These are phyloP conservation scores for Teunomyces aglyptinius DNA, from an alignment of 805 yeast species.

Conservation along the genomic window DNA sequence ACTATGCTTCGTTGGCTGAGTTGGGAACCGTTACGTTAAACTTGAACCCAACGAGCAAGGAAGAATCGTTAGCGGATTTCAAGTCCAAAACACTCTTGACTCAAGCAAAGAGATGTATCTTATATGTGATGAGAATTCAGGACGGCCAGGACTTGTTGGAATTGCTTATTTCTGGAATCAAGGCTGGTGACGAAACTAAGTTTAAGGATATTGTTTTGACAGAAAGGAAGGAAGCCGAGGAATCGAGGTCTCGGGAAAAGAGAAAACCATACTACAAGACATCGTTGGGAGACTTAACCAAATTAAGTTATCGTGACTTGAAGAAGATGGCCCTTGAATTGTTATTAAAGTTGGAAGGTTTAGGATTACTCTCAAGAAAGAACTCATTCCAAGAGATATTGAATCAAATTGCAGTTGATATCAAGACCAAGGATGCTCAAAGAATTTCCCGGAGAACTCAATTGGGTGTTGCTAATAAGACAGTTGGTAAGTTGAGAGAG, in stretches of 20 bases:
- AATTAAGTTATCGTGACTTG: slow-evolving; percentile 64
- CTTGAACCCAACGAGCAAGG: slow-evolving; percentile 51
- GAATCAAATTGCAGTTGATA: slow-evolving; percentile 82
- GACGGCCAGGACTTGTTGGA: slow-evolving; percentile 66
- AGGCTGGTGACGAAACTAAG: slow-evolving; percentile 63
- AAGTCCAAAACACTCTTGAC: slow-evolving; percentile 59
- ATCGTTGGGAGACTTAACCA: slow-evolving; percentile 49
- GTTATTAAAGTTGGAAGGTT: slow-evolving; percentile 69
- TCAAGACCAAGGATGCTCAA: slow-evolving; percentile 49
- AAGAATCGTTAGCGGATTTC: slow-evolving; percentile 50
- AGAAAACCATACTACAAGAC: slow-evolving; percentile 45
- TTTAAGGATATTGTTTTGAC: slow-evolving; percentile 54
- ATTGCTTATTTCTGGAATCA: slow-evolving; percentile 63
- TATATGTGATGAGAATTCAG: slow-evolving; percentile 83
- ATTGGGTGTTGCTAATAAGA: slow-evolving; percentile 38
- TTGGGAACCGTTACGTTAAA: slow-evolving; percentile 53
- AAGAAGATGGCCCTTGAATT: slow-evolving; percentile 74
- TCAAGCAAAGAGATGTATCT: slow-evolving; percentile 78
- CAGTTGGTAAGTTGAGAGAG: slow-evolving; percentile 42
- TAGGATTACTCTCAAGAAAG: slow-evolving; percentile 61
- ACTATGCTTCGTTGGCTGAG: slow-evolving; percentile 49
- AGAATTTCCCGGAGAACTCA: slow-evolving; percentile 42
- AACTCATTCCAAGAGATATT: slow-evolving; percentile 76
- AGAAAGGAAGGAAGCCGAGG: slow-evolving; percentile 34
- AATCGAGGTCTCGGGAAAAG: slow-evolving; percentile 39